Percentiles rank a stretch among this genome's conserved stretches.
Conservation (phyloP, 148 eudicot species). For the Polygonum maritimum region DNA sequence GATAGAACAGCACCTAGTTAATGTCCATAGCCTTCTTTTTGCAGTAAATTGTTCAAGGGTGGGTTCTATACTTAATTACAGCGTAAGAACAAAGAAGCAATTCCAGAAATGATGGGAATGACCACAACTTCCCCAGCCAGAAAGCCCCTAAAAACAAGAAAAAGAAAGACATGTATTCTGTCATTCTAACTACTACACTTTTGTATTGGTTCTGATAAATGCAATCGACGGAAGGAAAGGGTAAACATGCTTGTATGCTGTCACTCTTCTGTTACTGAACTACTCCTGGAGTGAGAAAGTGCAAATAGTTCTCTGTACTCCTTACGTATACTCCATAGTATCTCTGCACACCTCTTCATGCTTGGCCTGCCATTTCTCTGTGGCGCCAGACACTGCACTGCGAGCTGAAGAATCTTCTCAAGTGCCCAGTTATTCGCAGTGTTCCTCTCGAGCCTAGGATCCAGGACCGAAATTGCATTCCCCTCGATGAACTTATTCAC, state of each 20-base stretch:
- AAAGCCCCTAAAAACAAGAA: background rate
- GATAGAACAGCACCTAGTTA: background rate
- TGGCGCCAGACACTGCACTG: constrained; percentile 64
- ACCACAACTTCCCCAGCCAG: background rate
- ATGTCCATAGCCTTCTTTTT: background rate
- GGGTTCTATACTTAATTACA: background rate
- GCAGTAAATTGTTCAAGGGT: background rate
- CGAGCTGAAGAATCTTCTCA: constrained; percentile 61
- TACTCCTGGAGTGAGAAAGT: constrained; percentile 15
- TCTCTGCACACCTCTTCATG: constrained; percentile 60
- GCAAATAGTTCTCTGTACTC: constrained; percentile 36
- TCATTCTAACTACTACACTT: background rate
- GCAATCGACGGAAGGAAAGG: constrained; percentile 12
- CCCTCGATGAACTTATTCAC: constrained; percentile 57
- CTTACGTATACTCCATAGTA: constrained; percentile 51
- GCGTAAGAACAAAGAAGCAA: background rate
- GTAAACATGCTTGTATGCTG: background rate
- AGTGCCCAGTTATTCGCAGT: constrained; percentile 36
- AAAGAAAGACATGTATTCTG: background rate
- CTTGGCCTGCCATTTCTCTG: constrained; percentile 51
- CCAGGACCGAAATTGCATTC: constrained; percentile 46
- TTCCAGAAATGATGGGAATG: background rate
- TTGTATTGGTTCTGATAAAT: background rate
- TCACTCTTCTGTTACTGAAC: constrained; percentile 21
- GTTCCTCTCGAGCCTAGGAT: constrained; percentile 59